Conservation (phyloP, 495 filamentous ascomycete species). For the Corynascus novoguineensis region DNA sequence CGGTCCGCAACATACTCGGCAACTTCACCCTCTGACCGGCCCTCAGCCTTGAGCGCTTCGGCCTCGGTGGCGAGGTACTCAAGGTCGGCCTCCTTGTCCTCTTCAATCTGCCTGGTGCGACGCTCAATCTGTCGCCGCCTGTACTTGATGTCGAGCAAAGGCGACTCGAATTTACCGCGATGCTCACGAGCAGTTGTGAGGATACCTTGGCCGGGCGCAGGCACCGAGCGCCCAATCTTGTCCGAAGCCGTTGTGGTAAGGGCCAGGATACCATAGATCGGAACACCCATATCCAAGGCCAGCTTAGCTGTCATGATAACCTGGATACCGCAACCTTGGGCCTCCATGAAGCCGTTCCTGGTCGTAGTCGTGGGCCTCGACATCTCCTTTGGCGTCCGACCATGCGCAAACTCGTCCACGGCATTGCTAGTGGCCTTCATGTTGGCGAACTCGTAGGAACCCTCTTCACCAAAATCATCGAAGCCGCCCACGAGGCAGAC, state of each 20-base stretch:
- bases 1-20: slow-evolving; percentile 82
- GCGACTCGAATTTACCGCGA: slow-evolving; percentile 84
- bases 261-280: slow-evolving; percentile 91
- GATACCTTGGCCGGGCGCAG: slow-evolving; percentile 92
- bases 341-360: slow-evolving; percentile 98
- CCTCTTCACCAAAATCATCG: slow-evolving; percentile 99
- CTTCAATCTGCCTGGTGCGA: slow-evolving; percentile 82
- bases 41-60: slow-evolving; percentile 81
- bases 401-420: slow-evolving; percentile 90
- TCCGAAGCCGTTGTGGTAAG: slow-evolving; percentile 97
- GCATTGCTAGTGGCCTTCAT: slow-evolving; percentile 99
- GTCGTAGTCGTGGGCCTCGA: slow-evolving; percentile 95
- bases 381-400: slow-evolving; percentile 95
- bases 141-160: slow-evolving; percentile 94
- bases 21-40: slow-evolving; percentile 60
- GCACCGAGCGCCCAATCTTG: slow-evolving; percentile 97
- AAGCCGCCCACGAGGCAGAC: slow-evolving; percentile 98
- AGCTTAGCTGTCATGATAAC: slow-evolving; percentile 97
- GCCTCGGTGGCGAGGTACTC: slow-evolving; percentile 89
- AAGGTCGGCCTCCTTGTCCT: slow-evolving; percentile 92
- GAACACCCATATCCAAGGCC: slow-evolving; percentile 96
- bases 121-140: slow-evolving; percentile 89
- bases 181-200: slow-evolving; percentile 95
- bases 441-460: slow-evolving; percentile 98
- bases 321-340: slow-evolving; percentile 96